Evolutionary conservation across 768 basidiomycete genomes (phyloP), one percentile per base, ranked within the genome.

Genomic region (Lentinula sp.): DNA sequence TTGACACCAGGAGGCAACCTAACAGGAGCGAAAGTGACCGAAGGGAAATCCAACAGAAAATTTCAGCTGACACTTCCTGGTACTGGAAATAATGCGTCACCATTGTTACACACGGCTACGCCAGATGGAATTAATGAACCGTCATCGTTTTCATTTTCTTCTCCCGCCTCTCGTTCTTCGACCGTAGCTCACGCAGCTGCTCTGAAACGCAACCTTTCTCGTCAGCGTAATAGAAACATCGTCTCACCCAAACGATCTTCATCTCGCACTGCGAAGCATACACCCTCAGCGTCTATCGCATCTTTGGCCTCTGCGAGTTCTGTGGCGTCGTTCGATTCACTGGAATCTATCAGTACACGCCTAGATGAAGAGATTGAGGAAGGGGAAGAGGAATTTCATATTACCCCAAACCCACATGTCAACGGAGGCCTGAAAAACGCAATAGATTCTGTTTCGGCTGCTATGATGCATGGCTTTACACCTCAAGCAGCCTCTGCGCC

Each of bases 401-500:
- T 82, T 62, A 81, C 81, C 57, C 72, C 74, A 12, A 93, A 91
- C 67, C 79, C 84, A 0, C 89, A 88, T 65, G 85, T 88, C 66
- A 94, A 94, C 65, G 90, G 90, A 15, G 92, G 92, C 9, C 77
- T 94, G 54, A 88, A 88, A 68, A 95, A 95, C 64, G 92, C 92
- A 18, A 70, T 95, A 3, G 81, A 85, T 36, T 63, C 62, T 54
- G 59, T 63, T 49, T 60, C 62, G 18, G 52, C 57, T 28, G 45
- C 59, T 59, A 50, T 59, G 28, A 48, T 50, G 33, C 45, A 33
- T 10, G 41, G 42, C 16, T 28, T 46, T 45, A 16, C 57, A 32
- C 45, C 57, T 35, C 48, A 48, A 33, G 45, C 46, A 13, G 32
- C 37, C 9, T 48, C 45, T 48, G 45, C 57, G 0, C 45, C 45